Evolutionary conservation across 495 filamentous ascomycete genomes (phyloP), one percentile per base, ranked within the genome.

Genomic region (Xylaria palmicola): DNA sequence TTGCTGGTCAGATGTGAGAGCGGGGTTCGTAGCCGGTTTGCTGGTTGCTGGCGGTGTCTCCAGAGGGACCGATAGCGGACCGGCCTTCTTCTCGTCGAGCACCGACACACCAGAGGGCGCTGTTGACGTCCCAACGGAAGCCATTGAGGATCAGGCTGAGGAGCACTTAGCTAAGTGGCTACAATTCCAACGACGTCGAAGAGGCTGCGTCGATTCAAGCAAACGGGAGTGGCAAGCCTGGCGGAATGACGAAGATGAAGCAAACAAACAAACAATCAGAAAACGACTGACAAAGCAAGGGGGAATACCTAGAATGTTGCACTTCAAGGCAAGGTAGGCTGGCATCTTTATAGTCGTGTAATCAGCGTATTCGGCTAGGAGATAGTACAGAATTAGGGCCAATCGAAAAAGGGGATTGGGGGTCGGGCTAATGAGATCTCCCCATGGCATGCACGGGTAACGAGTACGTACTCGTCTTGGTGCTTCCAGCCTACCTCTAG

Each of bases 1-100:
- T 69, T 90, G 79, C 73, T 98, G 90, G n/a, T 96, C 90, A 29
- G 82, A 61, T 1, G 86, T 90, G 44, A 96, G 83, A 32, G 76
- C 58, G 0, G 82, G 66, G 2, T 77, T 78, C 12, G 82, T 66
- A 2, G 74, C 67, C 7, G 88, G 86, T 24, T 81, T 83, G 63
- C 80, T 78, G 12, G 68, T 69, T 15, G 85, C 72, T 4, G 85
- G 73, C 1, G 91, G 91, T 15, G 78, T 68, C 24, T 78, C 62
- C 65, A 97, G 88, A 41, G 92, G 94, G 37, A 85, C 86, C 72
- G 86, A 88, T 54, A 88, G 77, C 30, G 85, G 68, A 0, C 74
- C 75, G 6, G 66, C 40, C 37, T 67, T 62, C 73, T 84, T 71
- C 77, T 78, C 63, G 69, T 77, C 54, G 63, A 75, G 67, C 68